Evolutionary conservation across 305 asterid species (phyloP), one percentile per base, ranked within the genome.

Genomic region (Fraxinus angustifolia): DNA sequence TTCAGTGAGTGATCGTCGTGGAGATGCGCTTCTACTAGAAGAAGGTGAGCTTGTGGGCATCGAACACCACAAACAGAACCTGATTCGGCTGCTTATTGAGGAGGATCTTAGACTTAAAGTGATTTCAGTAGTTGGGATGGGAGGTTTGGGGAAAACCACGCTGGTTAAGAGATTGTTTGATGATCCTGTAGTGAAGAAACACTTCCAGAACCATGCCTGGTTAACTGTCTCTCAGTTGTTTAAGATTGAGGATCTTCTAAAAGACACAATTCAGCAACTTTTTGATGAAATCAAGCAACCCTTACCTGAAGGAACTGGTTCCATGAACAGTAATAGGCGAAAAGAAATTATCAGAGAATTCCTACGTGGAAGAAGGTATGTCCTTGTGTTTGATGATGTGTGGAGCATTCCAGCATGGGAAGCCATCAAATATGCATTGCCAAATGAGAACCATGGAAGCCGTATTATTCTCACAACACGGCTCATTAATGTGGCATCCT

Each of bases 381-480:
- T 84, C 31, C 72, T 83, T 56, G 86, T 83, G 26, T 83, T 79
- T 11, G 83, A 79, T 33, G 86, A 83, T 68, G 82, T 84, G 0
- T 81, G 84, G 87, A 80, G 71, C 36, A 67, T 78, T 30, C 80
- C 73, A 58, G 87, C 79, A 12, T 84, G 87, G 87, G 84, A 81
- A 56, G 76, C 82, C 8, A 80, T 84, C 73, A 82, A 75, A 40
- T 19, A 50, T 48, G 85, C 79, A 16, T 70, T 86, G 17, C 89
- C 89, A 0, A 76, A 73, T 12, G 81, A 62, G 6, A 58, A 56
- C 8, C 30, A 56, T 36, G 85, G 91, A 3, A 84, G 87, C 34
- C 83, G 89, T 10, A 82, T 86, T n/a, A 70, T 83, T 74, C 48
- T 84, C 58, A 85, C 89, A 1, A 85, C 90, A 0, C 88, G 89